Conservation (phyloP, 116 monocot species). For the Papilionanthe hybrid region DNA sequence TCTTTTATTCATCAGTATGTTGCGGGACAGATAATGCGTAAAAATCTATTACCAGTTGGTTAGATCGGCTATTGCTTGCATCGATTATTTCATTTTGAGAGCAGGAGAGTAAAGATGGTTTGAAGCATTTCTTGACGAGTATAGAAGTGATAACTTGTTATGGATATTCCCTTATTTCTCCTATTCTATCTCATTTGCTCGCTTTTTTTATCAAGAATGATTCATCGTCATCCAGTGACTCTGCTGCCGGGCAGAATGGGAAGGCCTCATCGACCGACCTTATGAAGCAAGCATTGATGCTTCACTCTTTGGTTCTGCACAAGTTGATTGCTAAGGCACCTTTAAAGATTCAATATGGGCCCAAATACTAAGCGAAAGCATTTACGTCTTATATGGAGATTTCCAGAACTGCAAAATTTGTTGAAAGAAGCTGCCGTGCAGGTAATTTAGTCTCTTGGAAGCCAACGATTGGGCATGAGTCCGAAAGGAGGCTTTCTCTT, state of each 20-base stretch:
- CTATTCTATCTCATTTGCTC: too few relatives aligned
- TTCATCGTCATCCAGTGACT: not conserved
- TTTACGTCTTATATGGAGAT: slow-evolving; percentile 87
- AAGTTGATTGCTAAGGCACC: slow-evolving; percentile 85
- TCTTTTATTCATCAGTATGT: not conserved
- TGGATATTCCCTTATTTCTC: slow-evolving; percentile 63
- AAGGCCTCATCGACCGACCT: slow-evolving; percentile 63
- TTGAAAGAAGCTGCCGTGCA: slow-evolving; percentile 66
- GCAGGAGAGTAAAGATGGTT: slow-evolving; percentile 72
- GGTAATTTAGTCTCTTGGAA: slow-evolving; percentile 64
- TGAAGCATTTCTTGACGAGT: slow-evolving; percentile 69
- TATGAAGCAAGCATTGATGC: slow-evolving; percentile 96
- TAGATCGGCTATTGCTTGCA: too few relatives aligned
- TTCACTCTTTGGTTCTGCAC: slow-evolving; percentile 81
- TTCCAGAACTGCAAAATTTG: slow-evolving; percentile 79
- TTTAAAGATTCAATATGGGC: slow-evolving; percentile 71
- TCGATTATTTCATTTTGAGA: too few relatives aligned
- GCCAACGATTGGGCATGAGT: slow-evolving; percentile 81
- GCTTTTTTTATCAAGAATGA: too few relatives aligned
- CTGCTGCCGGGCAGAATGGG: slow-evolving; percentile 19
- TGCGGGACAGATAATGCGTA: too few relatives aligned
- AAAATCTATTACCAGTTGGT: too few relatives aligned
- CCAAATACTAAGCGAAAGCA: slow-evolving; percentile 78
- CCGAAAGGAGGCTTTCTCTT: slow-evolving; percentile 80
- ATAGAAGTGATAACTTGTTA: slow-evolving; percentile 46